Evolutionary conservation across 768 basidiomycete species (phyloP).

Genomic region (Termitomyces sp.): DNA sequence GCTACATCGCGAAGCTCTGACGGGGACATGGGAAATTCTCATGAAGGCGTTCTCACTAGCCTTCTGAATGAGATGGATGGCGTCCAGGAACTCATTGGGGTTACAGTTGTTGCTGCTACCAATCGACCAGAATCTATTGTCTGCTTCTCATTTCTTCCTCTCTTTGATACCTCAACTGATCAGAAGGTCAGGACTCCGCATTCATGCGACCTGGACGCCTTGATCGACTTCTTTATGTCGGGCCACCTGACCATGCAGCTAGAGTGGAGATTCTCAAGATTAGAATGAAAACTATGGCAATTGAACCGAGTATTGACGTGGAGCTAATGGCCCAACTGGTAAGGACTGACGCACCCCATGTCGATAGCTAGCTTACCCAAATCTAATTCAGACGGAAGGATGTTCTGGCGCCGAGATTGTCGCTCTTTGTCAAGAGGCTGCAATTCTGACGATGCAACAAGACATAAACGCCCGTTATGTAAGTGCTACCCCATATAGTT

Average conservation of each 20-base stretch:
- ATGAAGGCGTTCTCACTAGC: slow-evolving; percentile 90
- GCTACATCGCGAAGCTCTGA: slow-evolving; percentile 73
- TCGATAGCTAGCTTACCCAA: neutral
- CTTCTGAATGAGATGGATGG: slow-evolving; percentile 99
- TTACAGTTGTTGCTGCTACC: slow-evolving; percentile 95
- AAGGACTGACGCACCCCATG: slow-evolving; percentile 14
- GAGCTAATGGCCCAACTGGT: slow-evolving; percentile 69
- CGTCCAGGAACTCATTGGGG: slow-evolving; percentile 89
- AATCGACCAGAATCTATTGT: slow-evolving; percentile 93
- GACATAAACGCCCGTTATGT: slow-evolving; percentile 79
- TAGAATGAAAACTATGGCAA: slow-evolving; percentile 73
- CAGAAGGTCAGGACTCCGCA: slow-evolving; percentile 73
- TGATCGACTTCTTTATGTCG: slow-evolving; percentile 92
- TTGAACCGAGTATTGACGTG: slow-evolving; percentile 68
- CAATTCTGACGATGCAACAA: slow-evolving; percentile 85
- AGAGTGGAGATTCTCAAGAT: slow-evolving; percentile 86
- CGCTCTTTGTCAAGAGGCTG: slow-evolving; percentile 94
- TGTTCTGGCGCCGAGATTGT: slow-evolving; percentile 96
- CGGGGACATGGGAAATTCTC: slow-evolving; percentile 49
- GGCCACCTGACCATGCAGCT: slow-evolving; percentile 79
- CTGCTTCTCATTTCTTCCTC: slow-evolving; percentile 26
- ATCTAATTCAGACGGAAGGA: slow-evolving; percentile 69
- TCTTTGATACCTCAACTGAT: neutral
- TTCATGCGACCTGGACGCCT: slow-evolving; percentile 93
- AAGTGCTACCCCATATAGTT: slow-evolving; percentile 25